Evolutionary conservation across 2,329 filamentous ascomycete species (phyloP), one percentile per base, ranked within the genome.

Genomic region (Neurospora sp.): DNA sequence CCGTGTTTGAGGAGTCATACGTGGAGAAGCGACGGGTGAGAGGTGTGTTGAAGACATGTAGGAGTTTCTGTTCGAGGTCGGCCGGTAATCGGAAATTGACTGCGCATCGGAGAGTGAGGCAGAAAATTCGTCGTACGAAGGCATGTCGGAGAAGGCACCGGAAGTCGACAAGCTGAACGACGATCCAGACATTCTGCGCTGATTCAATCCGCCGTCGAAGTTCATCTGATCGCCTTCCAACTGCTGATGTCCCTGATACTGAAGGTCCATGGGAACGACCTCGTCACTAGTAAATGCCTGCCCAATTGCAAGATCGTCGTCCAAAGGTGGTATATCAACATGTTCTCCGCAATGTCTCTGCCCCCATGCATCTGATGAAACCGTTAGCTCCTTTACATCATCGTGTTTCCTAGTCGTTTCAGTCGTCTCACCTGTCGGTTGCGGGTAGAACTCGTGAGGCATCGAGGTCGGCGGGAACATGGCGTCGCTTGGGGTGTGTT

Each of bases 81-180:
- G 85, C 65, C 90, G 89, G 76, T 90, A 91, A 75, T 90, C 88
- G 8, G 88, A 88, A 73, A 81, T 83, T 12, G 89, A 90, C 39
- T 88, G 86, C 43, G 88, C 87, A 73, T 92, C 89, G 8, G 89
- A 90, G 70, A 89, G 79, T 28, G 87, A 83, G 33, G 89, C 82
- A 17, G 90, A 89, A 76, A 91, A 87, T 73, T 93, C 90, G 70
- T 93, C 90, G 77, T 90, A 92, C 4, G 88, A 88, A 67, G 88
- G 85, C 78, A 91, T 87, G 74, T 92, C 90, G 5, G 89, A 90
- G 57, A 91, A 81, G 28, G 84, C 84, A 28, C 89, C 86, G 57
- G 86, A 86, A 0, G 87, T 91, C 17, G 90, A 92, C 80, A 92
- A 86, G 46, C 89, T 91, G 76, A 91, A 91, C 1, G 90, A 92